Percentiles rank a stretch among this genome's conserved stretches.
Evolutionary conservation across 495 filamentous ascomycete genomes (phyloP).

Genomic region (Penicillium flavigenum): DNA sequence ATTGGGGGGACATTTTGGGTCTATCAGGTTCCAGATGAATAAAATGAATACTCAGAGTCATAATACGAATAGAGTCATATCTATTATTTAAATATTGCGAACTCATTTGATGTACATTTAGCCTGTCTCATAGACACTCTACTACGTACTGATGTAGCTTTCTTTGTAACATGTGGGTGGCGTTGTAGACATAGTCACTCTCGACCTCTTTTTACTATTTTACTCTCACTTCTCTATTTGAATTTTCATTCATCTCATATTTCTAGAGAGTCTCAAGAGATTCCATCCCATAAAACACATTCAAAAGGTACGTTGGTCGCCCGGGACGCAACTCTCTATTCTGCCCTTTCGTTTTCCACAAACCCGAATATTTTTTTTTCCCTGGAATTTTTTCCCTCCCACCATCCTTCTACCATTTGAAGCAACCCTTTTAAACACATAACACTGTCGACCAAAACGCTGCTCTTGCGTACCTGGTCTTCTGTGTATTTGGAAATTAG

Average conservation of each 20-base stretch:
- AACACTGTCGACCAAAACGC: conserved; percentile 26
- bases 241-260: background rate
- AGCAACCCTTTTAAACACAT: conserved; percentile 6
- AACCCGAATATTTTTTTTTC: conserved; percentile 24
- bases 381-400: conserved; percentile 23
- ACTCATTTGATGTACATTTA: background rate
- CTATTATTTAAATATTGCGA: background rate
- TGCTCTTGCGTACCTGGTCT: conserved; percentile 29
- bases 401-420: conserved; percentile 12
- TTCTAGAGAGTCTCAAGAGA: background rate
- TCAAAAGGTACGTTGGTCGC: conserved; percentile 8
- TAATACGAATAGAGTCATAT: background rate
- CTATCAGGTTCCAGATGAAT: conserved; percentile 9
- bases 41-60: background rate
- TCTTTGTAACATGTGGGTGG: conserved; percentile 13
- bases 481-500: conserved; percentile 23
- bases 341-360: conserved; percentile 14
- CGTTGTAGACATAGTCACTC: background rate
- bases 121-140: too few relatives aligned
- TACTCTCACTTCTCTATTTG: background rate
- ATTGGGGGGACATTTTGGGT: background rate
- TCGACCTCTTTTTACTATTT: background rate
- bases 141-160: background rate
- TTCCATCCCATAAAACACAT: background rate
- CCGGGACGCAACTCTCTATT: background rate